Evolutionary conservation across 2,329 filamentous ascomycete genomes (phyloP).

Genomic region (Phyllosticta citrichinensis): DNA sequence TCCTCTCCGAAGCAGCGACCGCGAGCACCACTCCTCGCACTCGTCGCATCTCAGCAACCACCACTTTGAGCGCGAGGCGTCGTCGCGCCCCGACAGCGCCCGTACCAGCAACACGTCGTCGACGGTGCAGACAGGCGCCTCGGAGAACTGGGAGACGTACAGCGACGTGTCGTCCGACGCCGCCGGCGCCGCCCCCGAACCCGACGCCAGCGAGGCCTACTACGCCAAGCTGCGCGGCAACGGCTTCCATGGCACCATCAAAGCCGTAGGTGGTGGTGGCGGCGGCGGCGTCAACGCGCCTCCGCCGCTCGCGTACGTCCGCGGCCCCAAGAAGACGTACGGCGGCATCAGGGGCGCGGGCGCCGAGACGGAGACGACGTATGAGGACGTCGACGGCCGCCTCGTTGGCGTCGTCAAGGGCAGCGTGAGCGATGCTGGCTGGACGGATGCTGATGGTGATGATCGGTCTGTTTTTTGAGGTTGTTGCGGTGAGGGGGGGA

Average conservation of each 20-base stretch:
- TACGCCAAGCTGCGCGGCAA: conserved; percentile 63
- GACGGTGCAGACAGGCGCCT: conserved; percentile 53
- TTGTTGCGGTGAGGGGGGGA: not conserved
- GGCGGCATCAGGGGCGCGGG: conserved; percentile 38
- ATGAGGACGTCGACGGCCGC: conserved; percentile 33
- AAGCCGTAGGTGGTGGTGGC: not conserved
- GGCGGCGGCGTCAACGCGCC: not conserved
- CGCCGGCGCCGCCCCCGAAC: conserved; percentile 15
- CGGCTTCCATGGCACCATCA: not conserved
- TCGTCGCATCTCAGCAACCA: not conserved
- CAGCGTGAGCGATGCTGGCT: conserved; percentile 37
- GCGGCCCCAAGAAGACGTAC: conserved; percentile 28
- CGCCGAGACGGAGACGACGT: conserved; percentile 25
- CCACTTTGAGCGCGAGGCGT: conserved; percentile 18
- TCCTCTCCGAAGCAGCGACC: not conserved
- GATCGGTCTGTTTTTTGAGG: conserved; percentile 17
- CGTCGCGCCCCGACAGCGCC: conserved; percentile 34
- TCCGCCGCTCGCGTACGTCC: not conserved
- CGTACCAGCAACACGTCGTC: conserved; percentile 64
- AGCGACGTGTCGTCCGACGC: conserved; percentile 50
- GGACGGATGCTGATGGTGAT: conserved; percentile 40
- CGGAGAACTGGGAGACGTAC: conserved; percentile 97
- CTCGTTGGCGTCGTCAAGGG: conserved; percentile 34
- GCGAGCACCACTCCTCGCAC: not conserved
- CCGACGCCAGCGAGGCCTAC: conserved; percentile 66